Base-by-base conservation (phyloP, 176 grass and related monocot genomes). In the Triticum urartu region DNA sequence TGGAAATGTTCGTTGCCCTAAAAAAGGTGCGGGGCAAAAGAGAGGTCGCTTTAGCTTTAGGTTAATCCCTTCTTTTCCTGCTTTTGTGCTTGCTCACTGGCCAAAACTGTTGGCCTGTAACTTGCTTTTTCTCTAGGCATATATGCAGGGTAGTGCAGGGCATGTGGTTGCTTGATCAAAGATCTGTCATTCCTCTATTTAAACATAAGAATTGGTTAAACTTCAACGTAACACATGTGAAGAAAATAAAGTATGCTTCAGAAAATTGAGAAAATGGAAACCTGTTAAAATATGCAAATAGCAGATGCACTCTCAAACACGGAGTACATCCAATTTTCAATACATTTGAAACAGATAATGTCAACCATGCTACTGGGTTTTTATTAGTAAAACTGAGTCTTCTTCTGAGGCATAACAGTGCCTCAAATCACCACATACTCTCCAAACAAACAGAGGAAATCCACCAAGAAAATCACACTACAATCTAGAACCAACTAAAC, bases 51-150 rank as follows among this genome's bases (percentile, higher is more conserved):
- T 86, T 90, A 80, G 85, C 67, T 75, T 87, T 87, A 84, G 60
- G 60, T 84, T 75, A 61, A 60, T 35, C 50, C 72, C 35, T 80
- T 65, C 20, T 47, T 38, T 84, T 75, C 75, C 75, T 84, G 89
- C 80, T 87, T 87, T 87, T 68, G 67, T 87, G 85, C 85, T 80
- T 87, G 68, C 68, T 75, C 67, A 75, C 73, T 84, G 59, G 89
- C 59, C 45, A 79, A 87, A 90, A 87, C 35, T 67, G 79, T 45
- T 87, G 45, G 67, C 85, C 75, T 80, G 85, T 80, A 84, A 75
- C 67, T 84, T 61, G 59, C 40, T 84, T 78, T 87, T 75, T 52
- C 60, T 75, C 85, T 22, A 68, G n/a, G 59, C 74, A 71, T 48
- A 91, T 67, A 80, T 75, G 80, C 21, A 87, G 84, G 75, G 24